Base-by-base conservation (phyloP, 2,329 filamentous ascomycete genomes). In the Gaeumannomyces sp. region DNA sequence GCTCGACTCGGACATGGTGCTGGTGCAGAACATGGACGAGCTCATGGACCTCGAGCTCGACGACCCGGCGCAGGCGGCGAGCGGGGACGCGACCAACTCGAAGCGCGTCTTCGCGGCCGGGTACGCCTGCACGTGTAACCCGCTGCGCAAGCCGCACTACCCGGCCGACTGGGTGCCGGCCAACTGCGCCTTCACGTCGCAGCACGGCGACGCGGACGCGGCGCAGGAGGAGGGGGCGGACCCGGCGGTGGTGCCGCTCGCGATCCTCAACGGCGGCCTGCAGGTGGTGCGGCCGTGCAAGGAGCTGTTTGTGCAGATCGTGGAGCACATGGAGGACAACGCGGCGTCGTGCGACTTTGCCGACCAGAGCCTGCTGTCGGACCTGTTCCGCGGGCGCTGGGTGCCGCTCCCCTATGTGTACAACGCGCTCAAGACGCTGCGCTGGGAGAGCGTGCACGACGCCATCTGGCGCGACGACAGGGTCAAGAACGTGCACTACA, bases 1-100 rank as follows among this genome's bases (percentile, higher is more conserved):
- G 77, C 82, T 97, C 64, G 93, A 97, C 77, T 90, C 89, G 72
- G 93, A 97, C 78, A 96, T 96, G 92, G 78, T 96, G 62, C 87
- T 92, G 10, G 77, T 89, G 69, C 82, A 82, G 71, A 96, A 96
- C 76, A 96, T 97, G 91, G 93, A 96, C 74, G 92, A 96, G 78
- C 80, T 96, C 69, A 96, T 96, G 91, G 86, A 91, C n/a, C 71
- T 96, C 62, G 79, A 85, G 67, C 84, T 96, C 60, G 72, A 73
- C 69, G 64, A 60, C 6, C 67, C 70, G 56, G 68, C 60, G 16
- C 10, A 67, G 14, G 65, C 68, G 22, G 70, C 71, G 19, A 10
- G 59, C 11, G 56, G 57, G 22, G 67, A 64, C 53, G 67, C 66
- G 11, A 29, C 65, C 29, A 11, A 28, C 25, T 86, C 89, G 28